Evolutionary conservation across 192 early-diverging fungal genomes (phyloP), one percentile per base, ranked within the genome.

Genomic region (Piromyces sp.): DNA sequence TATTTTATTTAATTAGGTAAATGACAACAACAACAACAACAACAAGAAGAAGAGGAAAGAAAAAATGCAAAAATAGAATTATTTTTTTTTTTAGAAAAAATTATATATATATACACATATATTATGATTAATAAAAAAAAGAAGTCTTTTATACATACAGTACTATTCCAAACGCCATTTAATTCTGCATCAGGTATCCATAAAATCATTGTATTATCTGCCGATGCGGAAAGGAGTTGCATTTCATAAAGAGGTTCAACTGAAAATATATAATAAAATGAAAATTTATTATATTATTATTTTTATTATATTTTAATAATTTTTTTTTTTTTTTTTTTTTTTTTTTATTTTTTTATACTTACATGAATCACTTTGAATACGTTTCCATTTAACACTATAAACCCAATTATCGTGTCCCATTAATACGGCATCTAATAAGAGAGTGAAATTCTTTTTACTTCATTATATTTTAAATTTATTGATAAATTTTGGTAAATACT

Each of bases 341-440:
- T n/a, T n/a, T n/a, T n/a, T n/a, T n/a, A n/a, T n/a, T n/a, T n/a
- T n/a, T n/a, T n/a, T n/a, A n/a, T 83, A 87, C 86, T 22, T 83
- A 68, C 51, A 68, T 68, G 22, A 26, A 68, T 68, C 51, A 68
- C 51, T 30, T 26, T 29, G 82, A 26, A 93, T 85, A 29, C 89
- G 91, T 30, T 93, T 87, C 96, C 96, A 99, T 40, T 87, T 82
- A 78, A 94, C 92, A 37, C 91, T 91, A 85, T 94, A 93, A 29
- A 98, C 95, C 96, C 96, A 97, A 82, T 96, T 96, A 82, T 99
- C 97, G 85, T 99, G 97, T 0, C 95, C 96, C 84, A 95, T 87
- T n/a, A 99, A 87, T 26, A 99, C 88, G 9, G 96, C 92, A 85
- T 99, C 96, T 83, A 97, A 92, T 85, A 94, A 91, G 40, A 95